Conservation (phyloP, 768 basidiomycete genomes). For the Naganishia vaughanmartiniae region DNA sequence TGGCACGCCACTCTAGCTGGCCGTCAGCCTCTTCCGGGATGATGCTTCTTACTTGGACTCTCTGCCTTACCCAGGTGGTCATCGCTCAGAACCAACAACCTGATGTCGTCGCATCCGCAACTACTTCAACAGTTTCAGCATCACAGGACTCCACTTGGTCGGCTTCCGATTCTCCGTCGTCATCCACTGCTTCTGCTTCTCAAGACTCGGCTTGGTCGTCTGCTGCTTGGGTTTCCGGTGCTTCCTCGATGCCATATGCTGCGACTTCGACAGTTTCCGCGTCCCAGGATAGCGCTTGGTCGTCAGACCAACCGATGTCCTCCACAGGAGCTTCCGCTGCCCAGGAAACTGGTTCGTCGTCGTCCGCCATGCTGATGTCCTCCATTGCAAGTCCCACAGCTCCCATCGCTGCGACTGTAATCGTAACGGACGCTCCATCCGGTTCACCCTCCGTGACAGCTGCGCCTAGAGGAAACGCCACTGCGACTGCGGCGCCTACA, state of each 20-base stretch:
- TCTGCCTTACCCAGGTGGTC: constrained; percentile 4
- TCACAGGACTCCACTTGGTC: too few relatives aligned
- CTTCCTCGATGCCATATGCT: too few relatives aligned
- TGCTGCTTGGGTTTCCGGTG: too few relatives aligned
- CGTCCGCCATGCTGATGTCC: not conserved
- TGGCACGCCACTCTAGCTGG: constrained; percentile 10
- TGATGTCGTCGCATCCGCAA: not conserved
- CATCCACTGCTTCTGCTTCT: not conserved
- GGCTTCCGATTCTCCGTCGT: too few relatives aligned
- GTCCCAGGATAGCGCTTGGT: too few relatives aligned
- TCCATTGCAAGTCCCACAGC: not conserved
- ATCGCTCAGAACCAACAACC: constrained; percentile 3
- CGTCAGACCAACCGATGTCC: not conserved
- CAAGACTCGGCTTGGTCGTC: not conserved
- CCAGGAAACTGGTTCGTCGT: not conserved
- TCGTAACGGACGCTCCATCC: not conserved
- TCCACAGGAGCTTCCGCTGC: not conserved
- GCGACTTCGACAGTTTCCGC: not conserved
- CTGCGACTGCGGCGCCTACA: not conserved
- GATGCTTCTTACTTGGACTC: constrained; percentile 2
- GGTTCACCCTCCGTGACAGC: not conserved
- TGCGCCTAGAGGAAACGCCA: not conserved
- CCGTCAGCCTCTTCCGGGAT: not conserved
- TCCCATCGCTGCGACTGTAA: not conserved
- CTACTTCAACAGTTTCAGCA: not conserved